Conservation (phyloP, 2,329 filamentous ascomycete genomes). For the Emmonsiellopsis sp. region DNA sequence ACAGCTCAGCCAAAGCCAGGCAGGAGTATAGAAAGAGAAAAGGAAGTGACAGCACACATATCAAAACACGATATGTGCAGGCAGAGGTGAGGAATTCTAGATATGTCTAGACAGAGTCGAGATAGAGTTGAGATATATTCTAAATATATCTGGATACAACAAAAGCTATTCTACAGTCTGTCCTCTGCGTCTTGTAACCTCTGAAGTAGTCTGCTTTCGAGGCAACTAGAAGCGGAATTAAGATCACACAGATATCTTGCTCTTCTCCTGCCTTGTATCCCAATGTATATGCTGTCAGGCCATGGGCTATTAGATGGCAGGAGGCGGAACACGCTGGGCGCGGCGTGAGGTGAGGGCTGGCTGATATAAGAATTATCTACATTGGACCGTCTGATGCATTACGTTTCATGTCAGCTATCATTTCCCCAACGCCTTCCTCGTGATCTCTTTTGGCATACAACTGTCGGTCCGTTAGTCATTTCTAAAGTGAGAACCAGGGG, state of each 20-base stretch:
- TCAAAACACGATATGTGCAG: neutral
- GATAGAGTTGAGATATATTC: no score
- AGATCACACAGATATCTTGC: slow-evolving; percentile 22
- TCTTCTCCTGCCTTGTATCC: slow-evolving; percentile 68
- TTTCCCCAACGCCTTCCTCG: slow-evolving; percentile 47
- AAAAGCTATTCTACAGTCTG: neutral
- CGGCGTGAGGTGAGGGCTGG: neutral
- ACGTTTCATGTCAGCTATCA: slow-evolving; percentile 16
- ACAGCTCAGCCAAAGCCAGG: neutral
- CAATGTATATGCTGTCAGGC: slow-evolving; percentile 44
- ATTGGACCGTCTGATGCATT: neutral
- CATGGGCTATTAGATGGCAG: slow-evolving; percentile 63
- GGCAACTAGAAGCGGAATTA: neutral
- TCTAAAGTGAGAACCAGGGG: neutral
- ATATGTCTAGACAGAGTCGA: no score
- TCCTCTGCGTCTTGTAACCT: slow-evolving; percentile 1
- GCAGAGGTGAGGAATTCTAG: no score
- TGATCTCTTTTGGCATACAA: slow-evolving; percentile 64
- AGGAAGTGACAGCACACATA: neutral
- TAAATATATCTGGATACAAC: neutral
- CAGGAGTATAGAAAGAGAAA: neutral
- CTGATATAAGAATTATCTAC: neutral
- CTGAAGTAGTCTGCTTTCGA: neutral
- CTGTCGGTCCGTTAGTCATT: slow-evolving; percentile 22
- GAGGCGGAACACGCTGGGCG: slow-evolving; percentile 33